Base-by-base conservation (phyloP, 495 filamentous ascomycete species). In the Hypoxylon perforatum region DNA sequence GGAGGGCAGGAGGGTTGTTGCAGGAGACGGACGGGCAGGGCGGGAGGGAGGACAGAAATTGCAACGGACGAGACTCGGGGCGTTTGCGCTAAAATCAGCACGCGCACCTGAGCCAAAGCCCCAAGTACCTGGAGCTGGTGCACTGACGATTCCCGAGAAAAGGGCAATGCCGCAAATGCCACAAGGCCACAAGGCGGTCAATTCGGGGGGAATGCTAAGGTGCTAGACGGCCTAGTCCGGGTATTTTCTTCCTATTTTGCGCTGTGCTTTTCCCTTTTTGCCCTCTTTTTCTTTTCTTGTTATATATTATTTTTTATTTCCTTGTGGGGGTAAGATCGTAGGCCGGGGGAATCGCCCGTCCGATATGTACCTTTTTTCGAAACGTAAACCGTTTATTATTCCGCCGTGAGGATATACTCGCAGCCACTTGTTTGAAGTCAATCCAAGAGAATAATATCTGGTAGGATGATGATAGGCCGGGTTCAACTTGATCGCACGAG, bases 61-160 rank as follows among this genome's bases (percentile, higher is more conserved):
- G 64, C 35, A 46, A 64, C 60, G 66, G 66, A 69, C 66, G 60
- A 69, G 61, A 69, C 66, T 69, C 66, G 66, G 66, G 25, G 66
- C 60, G 66, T 69, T 69, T 69, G 66, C 66, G 56, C 66, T 69
- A 69, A 69, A 69, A 64, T 69, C 66, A 69, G 66, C 61, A 62
- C 50, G 66, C 66, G 61, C 66, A 69, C 66, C 66, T 69, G 59
- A 68, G 59, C 65, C 66, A 61, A 57, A 51, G 10, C 42, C 61
- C 61, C 53, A 64, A 50, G 21, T 38, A 18, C 53, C 15, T 3
- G 39, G 39, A 12, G n/a, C 39, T 53, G 39, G 59, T 28, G 66
- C 60, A 64, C 61, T 69, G 66, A 69, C 60, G 65, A 64, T 64
- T 69, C 61, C 66, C 61, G 63, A 67, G 57, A 45, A 67, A 61